Evolutionary conservation across 768 basidiomycete species (phyloP), one percentile per base, ranked within the genome.

Genomic region (Coprinopsis sp.): DNA sequence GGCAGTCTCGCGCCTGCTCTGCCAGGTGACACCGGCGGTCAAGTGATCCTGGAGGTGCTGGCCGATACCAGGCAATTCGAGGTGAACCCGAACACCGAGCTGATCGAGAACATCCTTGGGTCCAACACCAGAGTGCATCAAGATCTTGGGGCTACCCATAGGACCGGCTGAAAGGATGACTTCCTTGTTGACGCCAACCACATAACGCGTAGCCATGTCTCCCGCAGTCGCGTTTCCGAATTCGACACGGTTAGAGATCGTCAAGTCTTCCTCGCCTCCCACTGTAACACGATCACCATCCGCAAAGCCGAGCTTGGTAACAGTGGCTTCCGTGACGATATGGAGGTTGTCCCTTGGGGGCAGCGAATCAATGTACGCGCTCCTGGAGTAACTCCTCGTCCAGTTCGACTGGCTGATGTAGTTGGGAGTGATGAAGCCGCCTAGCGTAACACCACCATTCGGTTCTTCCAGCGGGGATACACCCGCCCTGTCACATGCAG

Each of bases 361-460:
- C 13, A 80, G 64, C 2, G 78, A 68, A 61, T 81, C 78, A 59
- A 83, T 78, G 67, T 84, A 84, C 3, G 76, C 82, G 0, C 80
- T 73, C 48, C 75, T 71, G n/a, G 82, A 70, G 63, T 84, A 84
- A 1, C 77, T 80, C 37, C 83, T 74, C 11, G 80, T 82, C 67
- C 74, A 77, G 64, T 82, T 84, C 22, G 67, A 46, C 1, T 78
- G 76, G 63, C 84, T 84, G 58, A 87, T 79, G 6, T 73, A 68
- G 4, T 74, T 74, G 3, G 81, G 72, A 0, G 80, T 70, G 56
- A 84, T 69, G 56, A 76, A 77, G 4, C 68, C 64, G 48, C 81
- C 77, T 58, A 71, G 68, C 50, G 70, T 70, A 19, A 67, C 54
- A 22, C 79, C 79, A 34, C 70, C 68, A 56, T 75, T 70, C 1